These are phyloP conservation scores for Chenopodium suecicum DNA, from an alignment of 148 eudicot species.

Conservation along the genomic window DNA sequence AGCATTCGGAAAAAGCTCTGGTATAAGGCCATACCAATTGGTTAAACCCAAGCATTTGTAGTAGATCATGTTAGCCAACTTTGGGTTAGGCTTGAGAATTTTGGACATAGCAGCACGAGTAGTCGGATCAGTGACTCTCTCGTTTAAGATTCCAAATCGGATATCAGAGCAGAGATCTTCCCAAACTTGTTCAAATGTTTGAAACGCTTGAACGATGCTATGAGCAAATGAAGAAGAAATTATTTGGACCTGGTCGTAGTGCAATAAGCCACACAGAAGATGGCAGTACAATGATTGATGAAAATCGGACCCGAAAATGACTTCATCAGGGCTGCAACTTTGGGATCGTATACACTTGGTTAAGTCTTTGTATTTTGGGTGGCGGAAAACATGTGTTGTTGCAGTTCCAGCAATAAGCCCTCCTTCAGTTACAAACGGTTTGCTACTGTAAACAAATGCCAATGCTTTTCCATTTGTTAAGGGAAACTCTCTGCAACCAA, in stretches of 20 bases:
- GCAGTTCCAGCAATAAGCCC: conserved; percentile 86
- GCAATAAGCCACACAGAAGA: conserved; percentile 69
- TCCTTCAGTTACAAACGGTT: conserved; percentile 70
- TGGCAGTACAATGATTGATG: conserved; percentile 89
- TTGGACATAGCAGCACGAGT: conserved; percentile 56
- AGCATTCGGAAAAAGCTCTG: conserved; percentile 74
- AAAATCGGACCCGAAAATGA: conserved; percentile 73
- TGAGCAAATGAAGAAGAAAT: conserved; percentile 81
- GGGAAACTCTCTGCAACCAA: conserved; percentile 62
- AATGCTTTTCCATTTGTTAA: conserved; percentile 64
- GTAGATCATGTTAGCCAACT: conserved; percentile 50
- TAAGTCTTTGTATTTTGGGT: conserved; percentile 41
- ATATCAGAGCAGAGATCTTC: conserved; percentile 69
- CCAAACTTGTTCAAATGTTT: conserved; percentile 68
- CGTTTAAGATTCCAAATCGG: conserved; percentile 48
- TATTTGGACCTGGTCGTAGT: conserved; percentile 53
- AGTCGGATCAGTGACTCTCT: conserved; percentile 44
- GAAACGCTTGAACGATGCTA: conserved; percentile 76
- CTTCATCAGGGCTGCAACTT: conserved; percentile 83
- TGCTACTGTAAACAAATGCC: conserved; percentile 79
- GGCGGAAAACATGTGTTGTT: conserved; percentile 72
- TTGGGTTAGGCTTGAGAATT: conserved; percentile 64
- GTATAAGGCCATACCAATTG: conserved; percentile 81
- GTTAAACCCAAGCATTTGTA: conserved; percentile 50
- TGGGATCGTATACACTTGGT: conserved; percentile 66